These are phyloP conservation scores for Penicillium silybi DNA, from an alignment of 495 filamentous ascomycete species.

Conservation along the genomic window DNA sequence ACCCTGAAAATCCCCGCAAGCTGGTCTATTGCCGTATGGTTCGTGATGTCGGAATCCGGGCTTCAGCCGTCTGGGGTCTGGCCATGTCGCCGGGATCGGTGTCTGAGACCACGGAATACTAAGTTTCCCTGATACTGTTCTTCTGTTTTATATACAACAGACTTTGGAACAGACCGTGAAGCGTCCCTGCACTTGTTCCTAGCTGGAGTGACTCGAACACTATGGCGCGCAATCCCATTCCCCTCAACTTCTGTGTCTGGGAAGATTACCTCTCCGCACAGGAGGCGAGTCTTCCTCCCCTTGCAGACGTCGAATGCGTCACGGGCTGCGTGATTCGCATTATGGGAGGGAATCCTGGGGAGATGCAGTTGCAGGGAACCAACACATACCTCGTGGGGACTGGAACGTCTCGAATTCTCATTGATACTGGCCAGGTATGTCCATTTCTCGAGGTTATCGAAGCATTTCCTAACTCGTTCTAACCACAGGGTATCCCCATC, in stretches of 20 bases:
- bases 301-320: constrained; percentile 39
- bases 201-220: no score
- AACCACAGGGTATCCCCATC: constrained; percentile 28
- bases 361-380: constrained; percentile 58
- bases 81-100: not conserved
- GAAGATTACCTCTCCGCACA: constrained; percentile 41
- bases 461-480: no score
- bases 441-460: no score
- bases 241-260: constrained; percentile 40
- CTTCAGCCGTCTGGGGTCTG: not conserved
- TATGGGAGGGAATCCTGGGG: constrained; percentile 66
- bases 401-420: constrained; percentile 55
- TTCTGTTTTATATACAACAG: not conserved
- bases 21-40: not conserved
- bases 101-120: no score
- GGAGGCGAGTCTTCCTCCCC: constrained; percentile 22
- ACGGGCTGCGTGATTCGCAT: constrained; percentile 38
- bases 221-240: constrained; percentile 1
- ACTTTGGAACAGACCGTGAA: no score
- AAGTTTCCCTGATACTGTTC: no score
- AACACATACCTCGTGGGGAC: constrained; percentile 78
- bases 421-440: constrained; percentile 60
- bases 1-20: no score
- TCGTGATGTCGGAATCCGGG: not conserved
- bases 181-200: not conserved